Conservation (phyloP, 345 rosid species). For the Aethionema arabicum region DNA sequence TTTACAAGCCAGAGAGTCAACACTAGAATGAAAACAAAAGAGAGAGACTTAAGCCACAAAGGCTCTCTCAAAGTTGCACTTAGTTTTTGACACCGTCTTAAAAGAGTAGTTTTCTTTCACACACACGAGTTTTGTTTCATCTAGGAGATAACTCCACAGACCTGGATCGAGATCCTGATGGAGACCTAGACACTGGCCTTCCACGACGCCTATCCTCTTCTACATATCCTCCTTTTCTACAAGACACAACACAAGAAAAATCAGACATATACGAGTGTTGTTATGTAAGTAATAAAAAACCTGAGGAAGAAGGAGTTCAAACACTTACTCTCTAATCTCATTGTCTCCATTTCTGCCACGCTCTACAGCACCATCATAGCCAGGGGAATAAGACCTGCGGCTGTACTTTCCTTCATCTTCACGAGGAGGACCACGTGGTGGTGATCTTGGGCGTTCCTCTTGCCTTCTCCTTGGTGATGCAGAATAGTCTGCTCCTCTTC, state of each 20-base stretch:
- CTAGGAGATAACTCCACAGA: conserved; percentile 61
- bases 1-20: no score
- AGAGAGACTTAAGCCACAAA: no score
- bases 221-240: conserved; percentile 50
- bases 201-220: conserved; percentile 45
- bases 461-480: conserved; percentile 72
- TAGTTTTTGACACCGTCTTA: conserved; percentile 7
- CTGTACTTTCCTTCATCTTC: conserved; percentile 51
- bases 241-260: conserved; percentile 8
- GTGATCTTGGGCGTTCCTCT: conserved; percentile 61
- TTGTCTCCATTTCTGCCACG: conserved; percentile 41
- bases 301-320: background rate
- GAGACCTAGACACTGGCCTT: conserved; percentile 57
- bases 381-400: conserved; percentile 67
- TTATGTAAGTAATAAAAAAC: background rate
- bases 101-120: background rate
- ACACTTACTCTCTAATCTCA: conserved; percentile 58
- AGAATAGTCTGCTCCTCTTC: conserved; percentile 58
- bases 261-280: background rate
- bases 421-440: conserved; percentile 73
- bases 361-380: conserved; percentile 44
- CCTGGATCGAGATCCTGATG: conserved; percentile 72
- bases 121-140: conserved; percentile 16
- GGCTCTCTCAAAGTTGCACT: background rate
- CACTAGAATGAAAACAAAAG: no score